phyloP scores from a whole-genome alignment of 768 basidiomycete genomes.

The Tulasnella sp. region DNA sequence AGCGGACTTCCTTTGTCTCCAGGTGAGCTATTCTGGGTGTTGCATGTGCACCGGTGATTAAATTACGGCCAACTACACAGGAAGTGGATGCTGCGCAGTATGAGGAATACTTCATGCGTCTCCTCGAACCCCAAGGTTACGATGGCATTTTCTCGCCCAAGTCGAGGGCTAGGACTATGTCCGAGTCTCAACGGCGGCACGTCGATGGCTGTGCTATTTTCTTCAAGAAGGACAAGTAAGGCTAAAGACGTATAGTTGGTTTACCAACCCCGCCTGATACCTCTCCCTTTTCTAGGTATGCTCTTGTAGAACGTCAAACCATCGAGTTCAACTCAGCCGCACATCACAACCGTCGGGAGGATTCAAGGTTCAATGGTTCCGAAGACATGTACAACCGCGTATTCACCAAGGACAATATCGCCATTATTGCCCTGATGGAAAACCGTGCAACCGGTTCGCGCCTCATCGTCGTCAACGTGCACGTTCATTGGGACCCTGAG shows the following conservation, averaged over 20 bases:
- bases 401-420: slow-evolving; percentile 88
- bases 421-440: slow-evolving; percentile 79
- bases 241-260: slow-evolving; percentile 22
- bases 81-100: slow-evolving; percentile 91
- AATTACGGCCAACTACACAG: slow-evolving; percentile 22
- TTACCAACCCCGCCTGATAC: not conserved
- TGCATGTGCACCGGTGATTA: not conserved
- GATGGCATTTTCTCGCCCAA: slow-evolving; percentile 90
- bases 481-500: slow-evolving; percentile 87
- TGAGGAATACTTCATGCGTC: slow-evolving; percentile 79
- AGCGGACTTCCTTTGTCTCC: slow-evolving; percentile 86
- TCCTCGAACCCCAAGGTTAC: slow-evolving; percentile 67
- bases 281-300: slow-evolving; percentile 49
- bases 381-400: slow-evolving; percentile 99
- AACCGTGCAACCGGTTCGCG: slow-evolving; percentile 79
- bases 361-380: slow-evolving; percentile 58
- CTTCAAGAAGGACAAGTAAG: slow-evolving; percentile 82
- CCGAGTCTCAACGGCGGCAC: slow-evolving; percentile 67
- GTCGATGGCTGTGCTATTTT: slow-evolving; percentile 98
- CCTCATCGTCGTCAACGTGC: slow-evolving; percentile 80
- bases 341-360: not conserved
- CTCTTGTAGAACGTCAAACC: slow-evolving; percentile 85
- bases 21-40: slow-evolving; percentile 31
- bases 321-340: slow-evolving; percentile 67
- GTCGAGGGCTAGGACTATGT: slow-evolving; percentile 89